These are phyloP conservation scores for Solanum appendiculatum DNA, from an alignment of 257 asterid species.

Conservation along the genomic window DNA sequence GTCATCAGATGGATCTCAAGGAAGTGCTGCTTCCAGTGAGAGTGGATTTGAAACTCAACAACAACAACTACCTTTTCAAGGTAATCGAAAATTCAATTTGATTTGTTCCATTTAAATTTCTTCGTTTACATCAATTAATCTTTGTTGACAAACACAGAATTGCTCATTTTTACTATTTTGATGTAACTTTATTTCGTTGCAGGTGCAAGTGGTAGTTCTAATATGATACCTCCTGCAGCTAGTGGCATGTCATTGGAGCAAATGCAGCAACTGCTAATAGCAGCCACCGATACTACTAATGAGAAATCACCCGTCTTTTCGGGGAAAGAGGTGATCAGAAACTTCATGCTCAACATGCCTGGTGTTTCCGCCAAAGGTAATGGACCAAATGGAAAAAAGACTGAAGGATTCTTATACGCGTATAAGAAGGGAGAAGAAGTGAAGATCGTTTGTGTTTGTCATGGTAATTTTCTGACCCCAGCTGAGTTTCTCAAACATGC, in stretches of 20 bases:
- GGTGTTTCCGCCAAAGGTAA: slow-evolving; percentile 41
- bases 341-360: slow-evolving; percentile 48
- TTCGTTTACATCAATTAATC: too few relatives aligned
- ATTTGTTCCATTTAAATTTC: background rate
- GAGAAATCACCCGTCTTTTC: background rate
- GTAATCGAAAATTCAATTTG: slow-evolving; percentile 10
- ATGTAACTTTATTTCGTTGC: too few relatives aligned
- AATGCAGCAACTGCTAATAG: background rate
- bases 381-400: slow-evolving; percentile 34
- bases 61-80: slow-evolving; percentile 20
- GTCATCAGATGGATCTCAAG: slow-evolving; percentile 29
- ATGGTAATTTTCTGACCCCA: slow-evolving; percentile 58
- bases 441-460: slow-evolving; percentile 74
- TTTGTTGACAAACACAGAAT: too few relatives aligned
- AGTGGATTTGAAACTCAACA: slow-evolving; percentile 28
- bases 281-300: background rate
- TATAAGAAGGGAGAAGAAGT: slow-evolving; percentile 53
- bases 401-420: slow-evolving; percentile 57
- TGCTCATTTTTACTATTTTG: too few relatives aligned
- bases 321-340: background rate
- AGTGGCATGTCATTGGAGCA: background rate
- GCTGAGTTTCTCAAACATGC: slow-evolving; percentile 69
- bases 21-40: slow-evolving; percentile 43
- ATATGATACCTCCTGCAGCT: background rate
- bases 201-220: background rate